Percentiles rank a stretch among this genome's conserved stretches.
Evolutionary conservation across 768 basidiomycete genomes (phyloP).

Genomic region (Multifurca ochricompacta): DNA sequence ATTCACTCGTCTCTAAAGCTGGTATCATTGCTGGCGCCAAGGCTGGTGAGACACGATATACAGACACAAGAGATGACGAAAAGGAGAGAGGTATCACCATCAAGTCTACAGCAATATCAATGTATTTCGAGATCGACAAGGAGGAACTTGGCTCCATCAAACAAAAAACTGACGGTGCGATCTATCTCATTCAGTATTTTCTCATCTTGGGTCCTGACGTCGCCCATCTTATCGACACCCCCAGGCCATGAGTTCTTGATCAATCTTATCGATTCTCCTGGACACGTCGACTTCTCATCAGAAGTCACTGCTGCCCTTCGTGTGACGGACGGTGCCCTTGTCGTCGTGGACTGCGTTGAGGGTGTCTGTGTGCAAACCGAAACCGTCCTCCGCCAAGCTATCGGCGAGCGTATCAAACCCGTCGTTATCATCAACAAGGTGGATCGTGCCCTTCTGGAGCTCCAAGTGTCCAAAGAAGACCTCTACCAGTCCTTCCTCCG

Average conservation of each 20-base stretch:
- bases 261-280: conserved; percentile 99
- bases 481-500: conserved; percentile 97
- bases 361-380: conserved; percentile 99
- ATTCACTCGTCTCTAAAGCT: conserved; percentile 97
- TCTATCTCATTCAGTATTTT: neutral
- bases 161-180: conserved; percentile 87
- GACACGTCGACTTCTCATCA: conserved; percentile 99
- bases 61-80: conserved; percentile 95
- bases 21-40: conserved; percentile 96
- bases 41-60: conserved; percentile 95
- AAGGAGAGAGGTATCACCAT: conserved; percentile 99
- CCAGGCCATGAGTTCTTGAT: conserved; percentile 94
- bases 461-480: conserved; percentile 94
- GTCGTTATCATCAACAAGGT: conserved; percentile 99
- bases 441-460: conserved; percentile 96
- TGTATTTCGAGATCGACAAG: conserved; percentile 96
- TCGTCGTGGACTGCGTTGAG: conserved; percentile 99
- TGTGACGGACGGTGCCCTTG: conserved; percentile 98
- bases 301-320: conserved; percentile 99
- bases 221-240: conserved; percentile 4
- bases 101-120: conserved; percentile 99
- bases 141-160: conserved; percentile 79
- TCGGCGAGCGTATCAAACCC: conserved; percentile 98
- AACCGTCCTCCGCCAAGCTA: conserved; percentile 95
- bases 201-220: conserved; percentile 10